Conservation (phyloP, 2,329 filamentous ascomycete genomes). For the Gliomastix tumulicola region DNA sequence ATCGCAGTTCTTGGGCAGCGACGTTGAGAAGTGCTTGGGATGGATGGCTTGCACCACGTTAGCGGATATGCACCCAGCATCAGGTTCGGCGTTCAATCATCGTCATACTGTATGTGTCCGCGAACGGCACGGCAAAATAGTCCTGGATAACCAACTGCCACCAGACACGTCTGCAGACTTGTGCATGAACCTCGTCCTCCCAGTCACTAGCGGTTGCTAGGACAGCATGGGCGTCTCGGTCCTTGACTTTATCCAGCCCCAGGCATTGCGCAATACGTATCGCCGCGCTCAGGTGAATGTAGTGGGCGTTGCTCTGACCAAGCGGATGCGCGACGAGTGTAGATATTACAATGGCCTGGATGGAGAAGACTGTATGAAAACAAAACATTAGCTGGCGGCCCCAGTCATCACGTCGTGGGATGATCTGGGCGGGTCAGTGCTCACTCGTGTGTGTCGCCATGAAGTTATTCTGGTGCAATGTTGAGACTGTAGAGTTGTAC, state of each 20-base stretch:
- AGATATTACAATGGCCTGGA: conserved; percentile 37
- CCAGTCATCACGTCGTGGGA: too few species aligned
- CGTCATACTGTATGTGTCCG: conserved; percentile 29
- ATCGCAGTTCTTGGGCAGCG: conserved; percentile 21
- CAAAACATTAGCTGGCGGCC: too few species aligned
- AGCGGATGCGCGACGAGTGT: conserved; percentile 42
- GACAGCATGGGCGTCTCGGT: too few species aligned
- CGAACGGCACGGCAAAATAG: conserved; percentile 26
- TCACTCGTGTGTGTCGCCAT: too few species aligned
- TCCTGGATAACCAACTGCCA: conserved; percentile 28
- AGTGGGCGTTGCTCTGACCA: conserved; percentile 38
- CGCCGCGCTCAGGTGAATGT: conserved; percentile 33
- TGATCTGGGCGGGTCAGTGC: too few species aligned
- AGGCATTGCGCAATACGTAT: conserved; percentile 38
- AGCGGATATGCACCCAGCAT: too few species aligned
- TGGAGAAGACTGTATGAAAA: conserved; percentile 32
- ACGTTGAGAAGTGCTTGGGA: conserved; percentile 22
- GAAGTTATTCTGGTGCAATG: too few species aligned
- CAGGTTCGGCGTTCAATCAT: too few species aligned
- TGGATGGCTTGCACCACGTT: too few species aligned
- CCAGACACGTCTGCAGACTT: conserved; percentile 26
- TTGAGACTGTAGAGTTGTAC: too few species aligned
- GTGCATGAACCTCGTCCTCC: conserved; percentile 10
- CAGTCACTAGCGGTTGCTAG: conserved; percentile 11
- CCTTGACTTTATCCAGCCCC: conserved; percentile 33